These are phyloP conservation scores for Paspalum vaginatum DNA, from an alignment of 176 grass and related monocot species.

Conservation along the genomic window DNA sequence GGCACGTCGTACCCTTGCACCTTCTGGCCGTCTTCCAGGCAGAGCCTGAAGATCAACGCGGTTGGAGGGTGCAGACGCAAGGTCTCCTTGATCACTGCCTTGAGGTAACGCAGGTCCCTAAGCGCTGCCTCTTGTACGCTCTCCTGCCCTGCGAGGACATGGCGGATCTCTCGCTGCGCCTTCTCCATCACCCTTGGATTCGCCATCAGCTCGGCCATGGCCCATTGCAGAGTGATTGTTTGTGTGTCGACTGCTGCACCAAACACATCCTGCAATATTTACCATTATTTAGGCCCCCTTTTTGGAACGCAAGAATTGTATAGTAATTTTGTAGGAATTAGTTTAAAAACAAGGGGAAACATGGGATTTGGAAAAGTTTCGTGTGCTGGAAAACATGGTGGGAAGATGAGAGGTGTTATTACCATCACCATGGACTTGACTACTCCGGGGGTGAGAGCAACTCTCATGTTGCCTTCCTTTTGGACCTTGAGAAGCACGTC, in stretches of 20 bases:
- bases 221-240: slow-evolving; percentile 16
- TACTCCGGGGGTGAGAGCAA: slow-evolving; percentile 29
- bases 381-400: too few relatives aligned
- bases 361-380: not conserved
- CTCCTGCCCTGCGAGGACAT: not conserved
- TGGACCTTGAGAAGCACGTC: slow-evolving; percentile 35
- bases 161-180: slow-evolving; percentile 34
- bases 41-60: not conserved
- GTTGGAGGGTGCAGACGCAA: slow-evolving; percentile 37
- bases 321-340: too few relatives aligned
- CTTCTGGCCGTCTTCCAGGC: not conserved
- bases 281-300: too few relatives aligned
- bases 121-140: slow-evolving; percentile 16
- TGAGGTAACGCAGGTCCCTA: not conserved
- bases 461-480: not conserved
- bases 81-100: slow-evolving; percentile 33
- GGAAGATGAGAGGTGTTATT: not conserved
- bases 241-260: slow-evolving; percentile 12
- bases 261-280: slow-evolving; percentile 43
- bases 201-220: slow-evolving; percentile 38
- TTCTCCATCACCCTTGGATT: slow-evolving; percentile 32
- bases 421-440: slow-evolving; percentile 26
- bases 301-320: too few relatives aligned
- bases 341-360: too few relatives aligned
- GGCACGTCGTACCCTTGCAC: slow-evolving; percentile 30